Evolutionary conservation across 2,329 filamentous ascomycete genomes (phyloP).

Genomic region (Tolypocladium tropicale): DNA sequence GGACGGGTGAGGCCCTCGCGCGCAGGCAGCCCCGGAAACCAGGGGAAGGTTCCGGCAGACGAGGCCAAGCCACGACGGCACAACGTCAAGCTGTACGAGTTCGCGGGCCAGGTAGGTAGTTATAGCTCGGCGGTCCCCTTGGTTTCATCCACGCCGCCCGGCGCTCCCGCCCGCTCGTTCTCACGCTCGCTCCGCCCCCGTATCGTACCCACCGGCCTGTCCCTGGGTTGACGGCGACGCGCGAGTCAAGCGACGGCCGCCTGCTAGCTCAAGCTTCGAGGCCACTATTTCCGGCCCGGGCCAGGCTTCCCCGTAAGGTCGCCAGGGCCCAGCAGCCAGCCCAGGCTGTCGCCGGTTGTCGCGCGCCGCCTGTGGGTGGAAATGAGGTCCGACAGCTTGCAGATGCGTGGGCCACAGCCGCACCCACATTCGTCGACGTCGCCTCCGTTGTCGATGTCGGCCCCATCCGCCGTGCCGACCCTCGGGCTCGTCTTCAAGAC

Average conservation of each 20-base stretch:
- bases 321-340: background rate
- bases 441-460: conserved; percentile 5
- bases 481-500: conserved; percentile 8
- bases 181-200: background rate
- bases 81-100: background rate
- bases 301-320: background rate
- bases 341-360: background rate
- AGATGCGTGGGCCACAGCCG: conserved; percentile 8
- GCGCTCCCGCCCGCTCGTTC: background rate
- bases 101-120: too few relatives aligned
- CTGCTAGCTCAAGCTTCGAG: background rate
- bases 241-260: background rate
- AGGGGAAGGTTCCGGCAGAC: background rate
- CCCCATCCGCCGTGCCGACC: background rate
- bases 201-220: background rate
- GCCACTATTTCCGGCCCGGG: background rate
- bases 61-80: background rate
- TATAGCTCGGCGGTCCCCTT: background rate
- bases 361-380: background rate
- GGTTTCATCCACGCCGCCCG: background rate
- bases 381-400: conserved; percentile 24
- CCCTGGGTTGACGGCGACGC: background rate
- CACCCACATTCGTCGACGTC: conserved; percentile 2
- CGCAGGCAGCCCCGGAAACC: background rate
- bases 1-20: background rate